Evolutionary conservation across 176 grass and related monocot species (phyloP), one percentile per base, ranked within the genome.

Genomic region (Chrysopogon serrulatus): DNA sequence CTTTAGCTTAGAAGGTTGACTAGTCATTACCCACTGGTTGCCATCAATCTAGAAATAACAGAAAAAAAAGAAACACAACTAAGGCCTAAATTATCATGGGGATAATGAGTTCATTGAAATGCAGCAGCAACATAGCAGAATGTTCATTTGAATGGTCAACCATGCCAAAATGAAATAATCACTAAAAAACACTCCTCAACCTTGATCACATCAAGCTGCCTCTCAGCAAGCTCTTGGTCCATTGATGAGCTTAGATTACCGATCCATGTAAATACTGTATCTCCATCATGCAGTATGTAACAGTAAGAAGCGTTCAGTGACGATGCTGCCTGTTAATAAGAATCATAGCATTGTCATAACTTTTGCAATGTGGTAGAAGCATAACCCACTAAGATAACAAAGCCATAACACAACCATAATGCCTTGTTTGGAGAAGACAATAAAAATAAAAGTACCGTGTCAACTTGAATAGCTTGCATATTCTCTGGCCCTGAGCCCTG

Each of bases 391-490:
- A 65, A 70, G 71, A 71, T 68, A 53, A 34, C 62, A 19, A 80
- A 49, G 23, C 33, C 53, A 76, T 87, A 76, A 56, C 48, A 87
- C 37, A 35, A 79, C 36, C 21, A 71, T 36, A 72, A 42, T 62
- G 59, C 60, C 33, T 60, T 79, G n/a, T 82, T 6, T 53, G 82
- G 40, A 35, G 35, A 84, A 78, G 19, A 87, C 49, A 85, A 30
- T 51, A 54, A 76, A 65, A 69, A 49, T 41, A 18, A 78, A 84
- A 42, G 39, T 95, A 96, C 96, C 85, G 85, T 88, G 77, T 98
- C 93, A 87, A 98, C 96, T 98, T 98, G 96, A 89, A 98, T 96
- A 84, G 96, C 96, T 94, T 98, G 96, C 93, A 98, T 98, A 85
- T 95, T 98, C 75, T 98, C 96, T 89, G 96, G 96, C 85, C 96